phyloP scores from a whole-genome alignment of 768 basidiomycete genomes.

The Dentipellis fragilis region DNA sequence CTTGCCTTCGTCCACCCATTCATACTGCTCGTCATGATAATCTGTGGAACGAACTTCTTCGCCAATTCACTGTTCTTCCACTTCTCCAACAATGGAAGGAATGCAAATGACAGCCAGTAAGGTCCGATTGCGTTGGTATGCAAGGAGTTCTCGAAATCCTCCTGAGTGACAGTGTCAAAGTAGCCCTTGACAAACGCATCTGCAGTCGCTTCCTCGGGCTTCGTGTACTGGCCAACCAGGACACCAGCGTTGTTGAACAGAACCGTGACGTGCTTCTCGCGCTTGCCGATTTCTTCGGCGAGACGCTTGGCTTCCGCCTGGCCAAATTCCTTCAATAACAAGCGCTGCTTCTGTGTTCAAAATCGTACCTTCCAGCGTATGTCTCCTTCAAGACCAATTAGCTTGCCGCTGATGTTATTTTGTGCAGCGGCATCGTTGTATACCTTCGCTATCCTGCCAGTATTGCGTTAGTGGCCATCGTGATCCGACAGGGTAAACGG shows the following conservation, averaged over 20 bases:
- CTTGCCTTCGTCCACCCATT: conserved; percentile 41
- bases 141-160: conserved; percentile 26
- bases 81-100: conserved; percentile 42
- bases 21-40: conserved; percentile 43
- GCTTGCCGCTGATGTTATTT: conserved; percentile 21
- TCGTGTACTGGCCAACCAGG: conserved; percentile 19
- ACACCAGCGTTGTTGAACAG: conserved; percentile 43
- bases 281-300: conserved; percentile 27
- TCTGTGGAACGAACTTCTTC: conserved; percentile 32
- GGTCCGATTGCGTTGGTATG: conserved; percentile 35
- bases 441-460: conserved; percentile 18
- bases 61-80: conserved; percentile 29
- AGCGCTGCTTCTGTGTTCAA: background rate
- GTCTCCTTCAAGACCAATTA: conserved; percentile 33
- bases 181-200: conserved; percentile 28
- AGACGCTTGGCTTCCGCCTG: conserved; percentile 35
- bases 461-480: background rate
- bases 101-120: conserved; percentile 48
- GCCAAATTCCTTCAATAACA: background rate
- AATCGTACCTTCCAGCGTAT: conserved; percentile 27
- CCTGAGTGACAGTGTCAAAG: conserved; percentile 28
- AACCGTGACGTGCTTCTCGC: conserved; percentile 31
- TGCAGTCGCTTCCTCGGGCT: conserved; percentile 22
- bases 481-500: background rate
- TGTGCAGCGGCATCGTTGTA: conserved; percentile 29